Evolutionary conservation across 805 yeast genomes (phyloP), one percentile per base, ranked within the genome.

Genomic region (Saccharomycopsis sp.): DNA sequence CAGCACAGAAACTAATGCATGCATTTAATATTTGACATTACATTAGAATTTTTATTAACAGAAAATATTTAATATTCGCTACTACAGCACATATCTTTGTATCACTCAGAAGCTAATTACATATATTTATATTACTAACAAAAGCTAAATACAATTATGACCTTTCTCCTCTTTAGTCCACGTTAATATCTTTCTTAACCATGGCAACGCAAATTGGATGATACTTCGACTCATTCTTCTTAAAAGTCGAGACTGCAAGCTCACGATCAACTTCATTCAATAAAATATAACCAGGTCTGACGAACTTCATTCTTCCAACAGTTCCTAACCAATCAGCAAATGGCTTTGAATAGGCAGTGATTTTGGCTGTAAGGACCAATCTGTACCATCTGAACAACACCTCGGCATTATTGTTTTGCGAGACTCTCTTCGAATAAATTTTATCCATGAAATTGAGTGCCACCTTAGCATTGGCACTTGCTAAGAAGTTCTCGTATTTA

Each of bases 271-370:
- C 93, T 3, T 72, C 67, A 67, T 82, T 80, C 62, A 91, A 75
- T 61, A 85, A 73, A 52, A 82, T 78, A 72, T 83, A 90, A 2
- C 94, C 89, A 34, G 97, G 96, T 71, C 97, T 81, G 24, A 89
- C 96, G 68, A 85, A 91, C 74, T 91, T 91, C 97, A 91, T 91
- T 76, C 97, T 81, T 20, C 97, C 97, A 22, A 91, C 94, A 1
- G 92, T 84, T 12, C 93, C 96, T 57, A 91, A 78, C 96, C 96
- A 91, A 56, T 82, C 81, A 2, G 96, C 90, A 52, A 91, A 73
- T 51, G 72, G 73, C 58, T 72, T 73, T 69, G 85, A 80, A 55
- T 75, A 73, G 38, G 75, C 70, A 12, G 68, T 62, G 57, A 82
- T 73, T 29, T 76, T 73, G 34, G 86, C 86, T 0, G 77, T 72